Evolutionary conservation across 1,139 yeast species (phyloP).

Genomic region (Kodamaea anthophila): DNA sequence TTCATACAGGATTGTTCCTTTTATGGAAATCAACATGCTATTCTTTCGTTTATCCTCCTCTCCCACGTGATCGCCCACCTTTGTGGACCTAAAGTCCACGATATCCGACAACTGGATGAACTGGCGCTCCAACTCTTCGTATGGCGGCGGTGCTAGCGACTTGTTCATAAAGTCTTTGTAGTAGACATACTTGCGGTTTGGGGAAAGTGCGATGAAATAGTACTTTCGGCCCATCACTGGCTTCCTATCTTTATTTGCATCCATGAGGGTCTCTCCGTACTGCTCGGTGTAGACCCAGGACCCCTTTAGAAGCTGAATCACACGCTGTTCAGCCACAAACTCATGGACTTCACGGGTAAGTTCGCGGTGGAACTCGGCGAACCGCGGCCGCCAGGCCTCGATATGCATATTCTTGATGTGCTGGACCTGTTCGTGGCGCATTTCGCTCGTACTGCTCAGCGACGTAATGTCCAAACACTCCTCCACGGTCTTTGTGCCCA

Average conservation of each 20-base stretch:
- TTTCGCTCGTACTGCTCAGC: slow-evolving; percentile 38
- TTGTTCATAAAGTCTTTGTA: slow-evolving; percentile 54
- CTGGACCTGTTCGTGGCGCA: slow-evolving; percentile 52
- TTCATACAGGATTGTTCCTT: slow-evolving; percentile 50
- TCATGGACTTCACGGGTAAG: slow-evolving; percentile 59
- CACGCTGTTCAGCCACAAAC: slow-evolving; percentile 76
- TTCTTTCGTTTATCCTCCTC: slow-evolving; percentile 33
- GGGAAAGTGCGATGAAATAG: slow-evolving; percentile 61
- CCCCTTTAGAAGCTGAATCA: slow-evolving; percentile 66
- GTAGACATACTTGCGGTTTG: slow-evolving; percentile 59
- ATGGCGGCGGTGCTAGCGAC: slow-evolving; percentile 46
- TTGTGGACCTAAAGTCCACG: slow-evolving; percentile 36
- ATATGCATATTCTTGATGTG: slow-evolving; percentile 32
- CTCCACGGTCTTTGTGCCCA: slow-evolving; percentile 27
- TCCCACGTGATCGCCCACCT: slow-evolving; percentile 37
- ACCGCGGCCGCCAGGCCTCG: slow-evolving; percentile 30
- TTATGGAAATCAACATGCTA: slow-evolving; percentile 42
- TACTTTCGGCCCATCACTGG: slow-evolving; percentile 24
- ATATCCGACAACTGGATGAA: slow-evolving; percentile 31
- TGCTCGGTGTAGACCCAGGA: slow-evolving; percentile 75
- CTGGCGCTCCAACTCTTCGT: slow-evolving; percentile 44
- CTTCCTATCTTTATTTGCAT: slow-evolving; percentile 22
- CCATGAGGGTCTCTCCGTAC: slow-evolving; percentile 44
- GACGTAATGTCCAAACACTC: slow-evolving; percentile 42
- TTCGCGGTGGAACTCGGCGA: slow-evolving; percentile 44